Evolutionary conservation across 148 eudicot species (phyloP).

Genomic region (Spergularia bocconei): DNA sequence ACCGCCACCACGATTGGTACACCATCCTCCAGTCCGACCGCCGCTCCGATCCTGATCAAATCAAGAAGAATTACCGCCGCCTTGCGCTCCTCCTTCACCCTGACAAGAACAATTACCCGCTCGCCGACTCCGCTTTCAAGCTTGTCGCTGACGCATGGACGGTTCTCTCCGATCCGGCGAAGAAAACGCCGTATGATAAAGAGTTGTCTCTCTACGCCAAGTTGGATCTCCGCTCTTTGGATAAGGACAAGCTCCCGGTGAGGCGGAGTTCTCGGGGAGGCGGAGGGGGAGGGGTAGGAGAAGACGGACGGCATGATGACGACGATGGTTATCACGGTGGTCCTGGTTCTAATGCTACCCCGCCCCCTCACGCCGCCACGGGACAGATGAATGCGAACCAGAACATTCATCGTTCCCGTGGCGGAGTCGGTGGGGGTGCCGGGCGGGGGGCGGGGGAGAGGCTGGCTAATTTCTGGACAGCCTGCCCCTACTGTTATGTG

Average conservation of each 20-base stretch:
- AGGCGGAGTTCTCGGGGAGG: conserved; percentile 38
- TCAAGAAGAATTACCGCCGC: conserved; percentile 68
- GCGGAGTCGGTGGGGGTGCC: neutral
- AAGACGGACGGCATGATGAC: neutral
- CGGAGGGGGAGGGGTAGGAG: conserved; percentile 20
- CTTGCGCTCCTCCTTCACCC: conserved; percentile 84
- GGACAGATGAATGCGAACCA: neutral
- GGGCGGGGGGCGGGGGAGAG: neutral
- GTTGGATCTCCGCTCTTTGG: conserved; percentile 39
- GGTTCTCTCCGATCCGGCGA: conserved; percentile 43
- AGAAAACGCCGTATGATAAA: conserved; percentile 37
- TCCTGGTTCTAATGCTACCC: neutral
- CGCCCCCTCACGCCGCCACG: neutral
- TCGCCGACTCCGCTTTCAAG: conserved; percentile 63
- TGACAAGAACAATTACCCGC: conserved; percentile 63
- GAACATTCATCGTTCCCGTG: conserved; percentile 4
- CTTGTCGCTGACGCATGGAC: conserved; percentile 86
- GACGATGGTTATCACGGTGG: no score
- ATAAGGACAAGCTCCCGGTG: conserved; percentile 48
- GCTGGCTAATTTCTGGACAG: conserved; percentile 63
- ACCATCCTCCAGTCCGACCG: conserved; percentile 58
- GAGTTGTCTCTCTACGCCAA: conserved; percentile 39
- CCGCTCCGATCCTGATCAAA: conserved; percentile 46
- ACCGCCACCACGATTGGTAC: conserved; percentile 63
- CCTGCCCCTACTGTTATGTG: conserved; percentile 84